Conservation (phyloP, 164 flowering plant species). For the Stephania japonica region DNA sequence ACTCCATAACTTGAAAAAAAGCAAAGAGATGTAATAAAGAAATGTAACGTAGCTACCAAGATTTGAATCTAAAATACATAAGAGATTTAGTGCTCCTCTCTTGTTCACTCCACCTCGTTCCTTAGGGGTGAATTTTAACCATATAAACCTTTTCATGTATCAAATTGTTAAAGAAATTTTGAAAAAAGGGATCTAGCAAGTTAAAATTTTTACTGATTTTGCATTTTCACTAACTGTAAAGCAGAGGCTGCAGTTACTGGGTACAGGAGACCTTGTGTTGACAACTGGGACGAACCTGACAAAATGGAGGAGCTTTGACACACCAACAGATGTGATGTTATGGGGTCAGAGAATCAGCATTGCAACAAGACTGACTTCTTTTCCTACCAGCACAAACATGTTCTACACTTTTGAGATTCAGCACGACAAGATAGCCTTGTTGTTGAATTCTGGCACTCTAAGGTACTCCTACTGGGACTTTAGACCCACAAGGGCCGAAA, state of each 20-base stretch:
- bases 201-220: neutral
- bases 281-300: conserved; percentile 33
- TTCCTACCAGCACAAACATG: conserved; percentile 31
- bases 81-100: too few relatives aligned
- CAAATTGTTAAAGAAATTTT: neutral
- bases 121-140: too few relatives aligned
- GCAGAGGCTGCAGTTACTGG: conserved; percentile 59
- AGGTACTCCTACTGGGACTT: conserved; percentile 90
- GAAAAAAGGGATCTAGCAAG: neutral
- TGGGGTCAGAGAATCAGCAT: conserved; percentile 60
- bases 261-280: conserved; percentile 63
- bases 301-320: conserved; percentile 91
- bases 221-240: conserved; percentile 4
- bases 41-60: too few relatives aligned
- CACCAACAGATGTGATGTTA: conserved; percentile 69
- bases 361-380: conserved; percentile 51
- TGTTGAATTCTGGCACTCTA: conserved; percentile 36
- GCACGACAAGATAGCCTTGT: conserved; percentile 44
- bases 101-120: too few relatives aligned
- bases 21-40: too few relatives aligned
- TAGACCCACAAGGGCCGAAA: conserved; percentile 34
- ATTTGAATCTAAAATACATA: too few relatives aligned
- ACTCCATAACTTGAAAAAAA: too few relatives aligned
- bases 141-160: too few relatives aligned
- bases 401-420: conserved; percentile 67